Evolutionary conservation across 176 grass and related monocot species (phyloP).

Genomic region (Eragrostis curvula): DNA sequence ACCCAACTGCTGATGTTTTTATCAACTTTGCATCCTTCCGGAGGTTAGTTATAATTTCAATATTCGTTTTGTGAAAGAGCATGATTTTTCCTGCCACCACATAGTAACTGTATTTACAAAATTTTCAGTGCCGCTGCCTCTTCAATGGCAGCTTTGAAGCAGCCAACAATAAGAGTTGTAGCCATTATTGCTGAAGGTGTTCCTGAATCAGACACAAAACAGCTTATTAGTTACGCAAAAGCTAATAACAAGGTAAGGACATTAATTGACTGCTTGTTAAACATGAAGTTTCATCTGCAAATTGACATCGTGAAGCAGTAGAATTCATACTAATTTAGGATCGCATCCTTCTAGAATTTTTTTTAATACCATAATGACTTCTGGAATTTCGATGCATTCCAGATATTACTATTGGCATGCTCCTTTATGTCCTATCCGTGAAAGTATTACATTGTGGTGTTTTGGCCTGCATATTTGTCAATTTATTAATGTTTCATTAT

Average conservation of each 20-base stretch:
- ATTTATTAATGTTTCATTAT: constrained; percentile 10
- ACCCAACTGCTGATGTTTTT: constrained; percentile 98
- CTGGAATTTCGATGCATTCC: constrained; percentile 14
- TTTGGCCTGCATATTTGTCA: constrained; percentile 24
- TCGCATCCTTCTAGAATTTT: constrained; percentile 13
- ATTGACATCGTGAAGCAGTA: background rate
- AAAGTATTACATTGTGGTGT: background rate
- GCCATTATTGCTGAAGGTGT: constrained; percentile 99
- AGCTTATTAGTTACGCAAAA: constrained; percentile 87
- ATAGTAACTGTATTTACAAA: constrained; percentile 34
- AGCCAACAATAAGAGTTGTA: constrained; percentile 89
- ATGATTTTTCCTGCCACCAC: constrained; percentile 11
- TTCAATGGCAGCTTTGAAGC: constrained; percentile 93
- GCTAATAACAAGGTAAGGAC: constrained; percentile 92
- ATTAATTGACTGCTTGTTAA: constrained; percentile 5
- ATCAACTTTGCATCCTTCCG: constrained; percentile 98
- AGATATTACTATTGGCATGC: constrained; percentile 27
- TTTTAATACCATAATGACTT: constrained; percentile 11
- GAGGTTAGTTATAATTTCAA: constrained; percentile 62
- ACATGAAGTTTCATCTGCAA: background rate
- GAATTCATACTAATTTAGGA: background rate
- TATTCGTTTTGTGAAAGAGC: constrained; percentile 2
- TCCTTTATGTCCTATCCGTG: background rate
- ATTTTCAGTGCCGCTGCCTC: constrained; percentile 89
- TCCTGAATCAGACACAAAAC: constrained; percentile 93